phyloP scores from a whole-genome alignment of 768 basidiomycete genomes.

The Chalciporus pseudorubinellus region DNA sequence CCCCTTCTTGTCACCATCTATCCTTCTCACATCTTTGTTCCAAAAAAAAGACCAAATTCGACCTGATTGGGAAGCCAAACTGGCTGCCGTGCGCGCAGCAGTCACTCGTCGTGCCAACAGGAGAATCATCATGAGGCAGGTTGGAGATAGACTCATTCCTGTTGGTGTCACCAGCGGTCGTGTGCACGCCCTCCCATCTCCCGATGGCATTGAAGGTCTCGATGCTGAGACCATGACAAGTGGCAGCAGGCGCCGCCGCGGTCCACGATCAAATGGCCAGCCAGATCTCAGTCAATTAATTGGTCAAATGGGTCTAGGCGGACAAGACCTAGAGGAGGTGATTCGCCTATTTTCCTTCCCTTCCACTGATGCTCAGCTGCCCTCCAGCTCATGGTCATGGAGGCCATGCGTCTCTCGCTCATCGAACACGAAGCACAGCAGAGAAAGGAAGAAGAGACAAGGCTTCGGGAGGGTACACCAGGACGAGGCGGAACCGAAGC shows the following conservation, averaged over 20 bases:
- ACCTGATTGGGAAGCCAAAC: conserved; percentile 96
- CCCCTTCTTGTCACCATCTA: background rate
- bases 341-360: conserved; percentile 23
- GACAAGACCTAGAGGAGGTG: conserved; percentile 94
- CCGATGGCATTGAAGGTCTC: conserved; percentile 49
- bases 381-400: conserved; percentile 92
- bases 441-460: conserved; percentile 70
- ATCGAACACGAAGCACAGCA: conserved; percentile 95
- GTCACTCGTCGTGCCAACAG: conserved; percentile 94
- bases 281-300: conserved; percentile 63
- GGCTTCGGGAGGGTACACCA: conserved; percentile 45
- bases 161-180: conserved; percentile 93
- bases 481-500: conserved; percentile 34
- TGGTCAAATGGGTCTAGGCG: conserved; percentile 62
- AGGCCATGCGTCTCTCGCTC: conserved; percentile 95
- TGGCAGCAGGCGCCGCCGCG: conserved; percentile 56
- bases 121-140: conserved; percentile 97
- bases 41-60: conserved; percentile 79
- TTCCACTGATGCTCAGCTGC: conserved; percentile 11
- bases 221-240: conserved; percentile 36
- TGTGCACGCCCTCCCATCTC: conserved; percentile 60
- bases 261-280: conserved; percentile 48
- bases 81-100: conserved; percentile 92
- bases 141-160: conserved; percentile 95
- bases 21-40: conserved; percentile 7